phyloP scores from a whole-genome alignment of 192 early-diverging fungal genomes.

The Linnemannia elongata region DNA sequence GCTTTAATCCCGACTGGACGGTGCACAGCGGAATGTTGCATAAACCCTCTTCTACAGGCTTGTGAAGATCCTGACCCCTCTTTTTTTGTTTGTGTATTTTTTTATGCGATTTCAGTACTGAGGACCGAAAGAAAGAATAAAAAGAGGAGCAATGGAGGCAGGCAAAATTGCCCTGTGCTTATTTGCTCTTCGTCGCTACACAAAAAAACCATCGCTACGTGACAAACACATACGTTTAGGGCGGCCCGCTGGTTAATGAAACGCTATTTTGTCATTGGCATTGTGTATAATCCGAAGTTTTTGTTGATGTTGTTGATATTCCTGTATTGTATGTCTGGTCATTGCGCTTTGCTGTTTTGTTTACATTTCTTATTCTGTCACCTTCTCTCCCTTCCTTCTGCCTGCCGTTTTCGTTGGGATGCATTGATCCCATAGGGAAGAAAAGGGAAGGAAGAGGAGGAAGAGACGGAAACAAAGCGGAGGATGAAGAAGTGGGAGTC shows the following conservation, averaged over 20 bases:
- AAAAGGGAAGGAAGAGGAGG: background rate
- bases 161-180: background rate
- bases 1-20: background rate
- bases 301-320: background rate
- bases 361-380: background rate
- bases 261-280: background rate
- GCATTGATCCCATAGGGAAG: background rate
- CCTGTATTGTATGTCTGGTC: background rate
- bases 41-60: background rate
- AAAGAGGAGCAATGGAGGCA: background rate
- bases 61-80: conserved; percentile 5
- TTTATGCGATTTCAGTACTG: background rate
- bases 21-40: conserved; percentile 10
- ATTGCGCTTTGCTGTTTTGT: background rate
- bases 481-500: background rate
- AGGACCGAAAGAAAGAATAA: background rate
- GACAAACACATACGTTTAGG: background rate
- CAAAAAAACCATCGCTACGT: background rate
- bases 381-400: background rate
- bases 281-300: background rate
- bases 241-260: background rate
- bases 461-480: background rate
- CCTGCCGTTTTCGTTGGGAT: background rate
- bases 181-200: background rate
- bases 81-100: background rate